Evolutionary conservation across 805 yeast genomes (phyloP).

Genomic region (Yamadazyma nakazawae): DNA sequence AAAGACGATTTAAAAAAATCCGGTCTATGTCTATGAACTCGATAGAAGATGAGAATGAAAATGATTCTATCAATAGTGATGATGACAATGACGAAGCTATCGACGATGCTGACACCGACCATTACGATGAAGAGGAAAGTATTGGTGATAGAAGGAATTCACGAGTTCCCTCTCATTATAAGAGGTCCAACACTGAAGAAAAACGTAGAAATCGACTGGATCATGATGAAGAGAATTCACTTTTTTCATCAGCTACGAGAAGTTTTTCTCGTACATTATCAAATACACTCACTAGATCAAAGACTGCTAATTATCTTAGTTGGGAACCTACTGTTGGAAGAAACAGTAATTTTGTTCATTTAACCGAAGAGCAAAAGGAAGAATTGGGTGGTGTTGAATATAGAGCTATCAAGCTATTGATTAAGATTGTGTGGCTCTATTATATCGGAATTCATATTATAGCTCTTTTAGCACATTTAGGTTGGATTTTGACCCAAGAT

Average conservation of each 20-base stretch:
- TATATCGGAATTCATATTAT: slow-evolving; percentile 74
- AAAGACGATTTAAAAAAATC: slow-evolving; percentile 9
- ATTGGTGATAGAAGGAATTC: slow-evolving; percentile 28
- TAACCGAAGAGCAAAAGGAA: slow-evolving; percentile 80
- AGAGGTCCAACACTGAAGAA: neutral
- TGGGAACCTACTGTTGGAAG: slow-evolving; percentile 92
- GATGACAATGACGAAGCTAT: slow-evolving; percentile 17
- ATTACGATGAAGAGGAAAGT: slow-evolving; percentile 9
- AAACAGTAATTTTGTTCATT: slow-evolving; percentile 83
- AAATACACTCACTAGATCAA: slow-evolving; percentile 28
- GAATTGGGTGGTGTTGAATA: slow-evolving; percentile 98
- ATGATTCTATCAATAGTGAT: slow-evolving; percentile 23
- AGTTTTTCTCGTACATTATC: slow-evolving; percentile 4
- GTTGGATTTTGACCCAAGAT: slow-evolving; percentile 52
- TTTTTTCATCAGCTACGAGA: slow-evolving; percentile 13
- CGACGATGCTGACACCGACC: slow-evolving; percentile 12
- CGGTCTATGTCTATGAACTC: slow-evolving; percentile 12
- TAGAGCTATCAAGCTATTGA: slow-evolving; percentile 76
- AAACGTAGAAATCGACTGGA: slow-evolving; percentile 1
- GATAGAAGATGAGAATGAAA: slow-evolving; percentile 21
- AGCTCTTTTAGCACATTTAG: slow-evolving; percentile 50
- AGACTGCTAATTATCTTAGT: slow-evolving; percentile 65
- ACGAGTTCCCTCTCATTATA: slow-evolving; percentile 44
- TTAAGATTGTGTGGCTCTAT: slow-evolving; percentile 60
- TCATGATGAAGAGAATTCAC: slow-evolving; percentile 15